Evolutionary conservation across 2,329 filamentous ascomycete species (phyloP), one percentile per base, ranked within the genome.

Genomic region (Fusarium armeniacum): DNA sequence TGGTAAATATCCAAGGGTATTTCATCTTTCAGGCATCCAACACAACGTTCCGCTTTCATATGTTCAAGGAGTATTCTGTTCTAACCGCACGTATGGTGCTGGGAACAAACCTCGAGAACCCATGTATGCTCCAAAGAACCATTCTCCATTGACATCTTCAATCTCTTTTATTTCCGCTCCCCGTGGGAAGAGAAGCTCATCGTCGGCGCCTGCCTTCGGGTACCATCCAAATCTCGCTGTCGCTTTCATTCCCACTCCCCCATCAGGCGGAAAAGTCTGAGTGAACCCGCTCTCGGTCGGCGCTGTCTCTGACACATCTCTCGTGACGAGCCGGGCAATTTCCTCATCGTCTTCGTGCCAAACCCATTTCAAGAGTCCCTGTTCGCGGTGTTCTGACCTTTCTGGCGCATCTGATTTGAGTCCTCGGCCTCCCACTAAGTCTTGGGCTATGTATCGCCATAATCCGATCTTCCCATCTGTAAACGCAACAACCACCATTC

Each of bases 131-230:
- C 95, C 95, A 81, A 91, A 91, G 75, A 87, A 94, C 94, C 94
- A 98, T 78, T 97, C 94, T 20, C 91, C 92, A 77, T 97, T 97
- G 49, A 97, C 89, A 78, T 96, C 92, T 77, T 95, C 91, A 38
- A 91, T 89, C 81, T 98, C 95, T 9, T 86, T 85, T 16, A 98
- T 87, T 78, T 96, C 92, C 0, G 94, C 94, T 12, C 92, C 90
- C 52, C 89, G 90, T 0, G 95, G 95, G 73, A 98, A 98, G 67
- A 90, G 79, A 41, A 98, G 81, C 80, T 98, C 95, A 76, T 97
- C 92, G 22, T 83, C 83, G 2, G 87, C 87, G 4, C 81, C 85
- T 0, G 84, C 80, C 4, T 86, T 86, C 0, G 93, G 93, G 75
- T 91, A 94, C 85, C 93, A 97, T 6, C 89, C 86, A 92, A 93